A percentile compares a stretch with the other conserved stretches of the same genome.
Conservation (phyloP, 106 monocot genomes). For the Dendrobium nobile region DNA sequence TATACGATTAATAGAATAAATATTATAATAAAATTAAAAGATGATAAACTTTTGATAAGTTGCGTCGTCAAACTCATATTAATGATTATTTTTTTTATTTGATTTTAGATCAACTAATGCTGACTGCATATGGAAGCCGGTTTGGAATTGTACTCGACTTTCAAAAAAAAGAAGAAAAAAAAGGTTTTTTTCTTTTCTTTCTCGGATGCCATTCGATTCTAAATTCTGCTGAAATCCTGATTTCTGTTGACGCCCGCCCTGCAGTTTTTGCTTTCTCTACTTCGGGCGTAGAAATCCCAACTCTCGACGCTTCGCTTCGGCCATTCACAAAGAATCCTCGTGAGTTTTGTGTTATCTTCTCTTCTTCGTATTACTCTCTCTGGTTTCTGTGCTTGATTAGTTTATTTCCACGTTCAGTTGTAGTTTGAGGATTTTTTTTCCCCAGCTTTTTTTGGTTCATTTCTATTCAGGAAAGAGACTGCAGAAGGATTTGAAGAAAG, state of each 20-base stretch:
- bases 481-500: not conserved
- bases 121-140: not conserved
- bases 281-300: constrained; percentile 3
- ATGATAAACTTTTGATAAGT: too few relatives aligned
- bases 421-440: constrained; percentile 2
- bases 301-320: not conserved
- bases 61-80: too few relatives aligned
- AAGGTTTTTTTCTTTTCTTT: not conserved
- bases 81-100: not conserved
- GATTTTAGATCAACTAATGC: not conserved
- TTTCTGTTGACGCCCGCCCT: not conserved
- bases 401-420: not conserved
- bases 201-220: not conserved
- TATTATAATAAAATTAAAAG: too few relatives aligned
- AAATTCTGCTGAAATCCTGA: not conserved
- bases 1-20: too few relatives aligned
- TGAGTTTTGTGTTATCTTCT: not conserved
- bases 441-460: not conserved
- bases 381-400: not conserved
- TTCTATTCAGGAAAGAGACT: not conserved
- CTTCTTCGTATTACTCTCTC: not conserved
- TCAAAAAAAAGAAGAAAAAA: not conserved
- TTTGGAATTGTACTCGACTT: not conserved
- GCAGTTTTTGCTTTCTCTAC: not conserved
- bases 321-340: not conserved